Evolutionary conservation across 2,329 filamentous ascomycete species (phyloP).

Genomic region (Hypoxylon sp.): DNA sequence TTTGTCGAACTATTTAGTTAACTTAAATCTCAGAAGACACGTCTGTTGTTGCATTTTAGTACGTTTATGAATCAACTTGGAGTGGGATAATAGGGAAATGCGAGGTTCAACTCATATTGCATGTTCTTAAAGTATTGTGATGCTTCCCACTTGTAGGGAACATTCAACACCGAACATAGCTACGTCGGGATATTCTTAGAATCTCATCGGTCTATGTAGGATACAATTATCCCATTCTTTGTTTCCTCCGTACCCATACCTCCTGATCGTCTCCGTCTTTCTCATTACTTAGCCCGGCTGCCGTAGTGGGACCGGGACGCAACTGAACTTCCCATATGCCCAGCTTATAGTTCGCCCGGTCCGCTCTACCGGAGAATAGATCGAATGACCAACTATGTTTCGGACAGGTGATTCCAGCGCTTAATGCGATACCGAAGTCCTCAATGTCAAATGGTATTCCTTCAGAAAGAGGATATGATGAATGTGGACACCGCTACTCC

Average conservation of each 20-base stretch:
- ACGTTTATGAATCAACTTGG: neutral
- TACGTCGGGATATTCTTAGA: neutral
- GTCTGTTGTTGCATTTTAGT: neutral
- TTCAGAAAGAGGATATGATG: slow-evolving; percentile 74
- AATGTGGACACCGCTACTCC: slow-evolving; percentile 75
- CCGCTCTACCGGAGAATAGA: slow-evolving; percentile 72
- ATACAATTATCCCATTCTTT: slow-evolving; percentile 50
- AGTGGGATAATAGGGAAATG: neutral
- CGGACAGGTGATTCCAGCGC: slow-evolving; percentile 74
- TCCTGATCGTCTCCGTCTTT: slow-evolving; percentile 43
- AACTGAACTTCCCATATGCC: slow-evolving; percentile 75
- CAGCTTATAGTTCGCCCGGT: slow-evolving; percentile 73
- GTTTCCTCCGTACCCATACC: slow-evolving; percentile 55
- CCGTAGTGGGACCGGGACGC: slow-evolving; percentile 51
- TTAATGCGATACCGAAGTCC: slow-evolving; percentile 76
- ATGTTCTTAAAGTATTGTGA: no score
- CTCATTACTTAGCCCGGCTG: slow-evolving; percentile 19
- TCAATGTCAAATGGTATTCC: slow-evolving; percentile 78
- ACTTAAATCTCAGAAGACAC: neutral
- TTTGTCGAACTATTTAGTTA: neutral
- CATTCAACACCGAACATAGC: neutral
- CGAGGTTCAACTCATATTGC: neutral
- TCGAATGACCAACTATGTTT: slow-evolving; percentile 82
- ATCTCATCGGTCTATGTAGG: neutral
- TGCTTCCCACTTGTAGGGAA: neutral